These are phyloP conservation scores for Rachicladosporium sp. DNA, from an alignment of 2,329 filamentous ascomycete species.

Conservation along the genomic window DNA sequence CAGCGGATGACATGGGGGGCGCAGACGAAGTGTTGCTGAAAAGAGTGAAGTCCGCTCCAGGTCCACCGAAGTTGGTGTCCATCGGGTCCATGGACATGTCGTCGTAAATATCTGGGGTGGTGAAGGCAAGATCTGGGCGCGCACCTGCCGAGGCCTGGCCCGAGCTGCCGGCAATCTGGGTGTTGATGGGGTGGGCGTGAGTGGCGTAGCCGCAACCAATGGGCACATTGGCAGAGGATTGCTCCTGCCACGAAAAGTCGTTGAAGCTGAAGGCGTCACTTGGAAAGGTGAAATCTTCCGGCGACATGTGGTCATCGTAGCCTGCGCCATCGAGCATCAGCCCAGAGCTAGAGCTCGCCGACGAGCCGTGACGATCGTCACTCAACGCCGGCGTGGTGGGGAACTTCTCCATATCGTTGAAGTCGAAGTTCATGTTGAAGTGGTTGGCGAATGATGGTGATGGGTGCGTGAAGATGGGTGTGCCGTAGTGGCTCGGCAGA, in stretches of 20 bases:
- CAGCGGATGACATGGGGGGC: slow-evolving; percentile 8
- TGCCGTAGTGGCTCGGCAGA: slow-evolving; percentile 18
- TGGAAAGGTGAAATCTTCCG: slow-evolving; percentile 46
- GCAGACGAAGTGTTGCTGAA: slow-evolving; percentile 28
- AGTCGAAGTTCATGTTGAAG: slow-evolving; percentile 23
- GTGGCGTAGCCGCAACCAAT: too few relatives aligned
- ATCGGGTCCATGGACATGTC: slow-evolving; percentile 48
- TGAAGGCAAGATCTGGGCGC: slow-evolving; percentile 8
- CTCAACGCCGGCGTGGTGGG: slow-evolving; percentile 24
- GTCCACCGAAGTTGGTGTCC: slow-evolving; percentile 4
- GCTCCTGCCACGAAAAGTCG: slow-evolving; percentile 24
- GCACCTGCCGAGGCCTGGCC: not conserved
- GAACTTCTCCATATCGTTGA: slow-evolving; percentile 20
- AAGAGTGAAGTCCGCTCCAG: slow-evolving; percentile 48
- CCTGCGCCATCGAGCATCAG: slow-evolving; percentile 25
- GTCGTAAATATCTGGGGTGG: slow-evolving; percentile 32
- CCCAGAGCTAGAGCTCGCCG: slow-evolving; percentile 28
- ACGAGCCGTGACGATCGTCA: slow-evolving; percentile 20
- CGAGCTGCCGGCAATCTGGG: not conserved
- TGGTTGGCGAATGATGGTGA: slow-evolving; percentile 23
- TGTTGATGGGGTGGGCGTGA: not conserved
- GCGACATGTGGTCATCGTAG: slow-evolving; percentile 29
- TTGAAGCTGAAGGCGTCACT: slow-evolving; percentile 47
- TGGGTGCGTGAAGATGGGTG: slow-evolving; percentile 16
- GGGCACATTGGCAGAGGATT: slow-evolving; percentile 7